A percentile compares a stretch with the other conserved stretches of the same genome.
Conservation (phyloP, 169 alveolate species). For the Cryptosporidium sp. region DNA sequence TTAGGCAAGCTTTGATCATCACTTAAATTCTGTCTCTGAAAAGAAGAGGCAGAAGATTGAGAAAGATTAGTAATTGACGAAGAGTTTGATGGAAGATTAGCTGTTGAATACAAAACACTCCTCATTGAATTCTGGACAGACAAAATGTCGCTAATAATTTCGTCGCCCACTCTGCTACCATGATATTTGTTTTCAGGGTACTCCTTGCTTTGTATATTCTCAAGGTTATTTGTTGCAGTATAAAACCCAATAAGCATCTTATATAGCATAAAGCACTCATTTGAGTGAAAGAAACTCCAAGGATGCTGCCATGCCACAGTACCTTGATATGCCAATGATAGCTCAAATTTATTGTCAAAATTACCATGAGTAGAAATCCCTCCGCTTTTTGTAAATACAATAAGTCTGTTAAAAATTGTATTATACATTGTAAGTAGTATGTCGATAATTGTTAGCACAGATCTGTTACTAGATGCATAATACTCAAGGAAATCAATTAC, state of each 20-base stretch:
- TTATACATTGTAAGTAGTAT: conserved; percentile 46
- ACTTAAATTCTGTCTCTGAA: conserved; percentile 21
- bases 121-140: conserved; percentile 39
- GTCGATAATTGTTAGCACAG: conserved; percentile 54
- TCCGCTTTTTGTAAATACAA: conserved; percentile 59
- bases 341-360: conserved; percentile 67
- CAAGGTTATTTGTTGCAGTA: conserved; percentile 43
- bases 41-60: conserved; percentile 17
- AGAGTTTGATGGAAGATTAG: conserved; percentile 9
- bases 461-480: conserved; percentile 49
- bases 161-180: conserved; percentile 19
- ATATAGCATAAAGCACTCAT: conserved; percentile 54
- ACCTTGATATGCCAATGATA: conserved; percentile 68
- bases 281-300: conserved; percentile 71
- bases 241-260: conserved; percentile 72
- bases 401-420: conserved; percentile 56
- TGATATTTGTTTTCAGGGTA: neutral
- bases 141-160: conserved; percentile 30
- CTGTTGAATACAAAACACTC: conserved; percentile 14
- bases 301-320: conserved; percentile 75
- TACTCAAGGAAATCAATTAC: conserved; percentile 64
- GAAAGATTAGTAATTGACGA: conserved; percentile 15
- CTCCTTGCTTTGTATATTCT: neutral
- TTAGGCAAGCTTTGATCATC: conserved; percentile 21
- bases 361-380: conserved; percentile 68